Percentiles rank a stretch among this genome's conserved stretches.
Conservation (phyloP, 257 asterid genomes). For the Penstemon barbatus region DNA sequence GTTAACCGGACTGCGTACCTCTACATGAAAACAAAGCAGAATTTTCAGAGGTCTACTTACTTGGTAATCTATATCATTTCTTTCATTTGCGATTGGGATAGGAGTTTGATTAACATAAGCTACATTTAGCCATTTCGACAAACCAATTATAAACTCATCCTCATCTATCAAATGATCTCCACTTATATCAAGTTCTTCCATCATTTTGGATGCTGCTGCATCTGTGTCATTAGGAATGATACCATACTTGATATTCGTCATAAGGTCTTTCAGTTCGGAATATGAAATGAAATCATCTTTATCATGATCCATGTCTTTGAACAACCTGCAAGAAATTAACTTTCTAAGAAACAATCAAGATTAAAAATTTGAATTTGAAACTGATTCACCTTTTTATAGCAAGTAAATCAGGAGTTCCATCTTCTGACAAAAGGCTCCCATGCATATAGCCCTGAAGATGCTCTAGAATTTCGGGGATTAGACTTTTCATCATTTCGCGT, state of each 20-base stretch:
- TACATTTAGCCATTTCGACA: conserved; percentile 41
- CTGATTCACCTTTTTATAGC: conserved; percentile 47
- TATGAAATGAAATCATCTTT: conserved; percentile 43
- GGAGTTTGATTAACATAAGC: conserved; percentile 16
- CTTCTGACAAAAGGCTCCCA: conserved; percentile 44
- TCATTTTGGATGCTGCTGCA: conserved; percentile 29
- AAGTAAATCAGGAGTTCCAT: conserved; percentile 49
- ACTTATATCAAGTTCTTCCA: conserved; percentile 39
- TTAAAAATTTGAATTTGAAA: neutral
- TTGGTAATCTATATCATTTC: too few relatives aligned
- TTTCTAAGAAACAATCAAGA: too few relatives aligned
- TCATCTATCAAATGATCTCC: conserved; percentile 42
- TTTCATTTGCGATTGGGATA: too few relatives aligned
- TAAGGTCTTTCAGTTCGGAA: conserved; percentile 42
- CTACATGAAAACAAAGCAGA: too few relatives aligned
- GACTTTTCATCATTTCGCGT: conserved; percentile 41
- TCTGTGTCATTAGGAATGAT: conserved; percentile 33
- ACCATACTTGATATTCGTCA: conserved; percentile 43
- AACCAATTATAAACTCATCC: conserved; percentile 50
- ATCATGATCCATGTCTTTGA: conserved; percentile 44
- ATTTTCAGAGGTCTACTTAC: too few relatives aligned
- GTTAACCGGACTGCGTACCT: too few relatives aligned
- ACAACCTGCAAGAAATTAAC: conserved; percentile 38
- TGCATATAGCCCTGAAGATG: conserved; percentile 35
- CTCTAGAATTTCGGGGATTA: conserved; percentile 42